Evolutionary conservation across 768 basidiomycete genomes (phyloP).

Genomic region (Suillus americanus): DNA sequence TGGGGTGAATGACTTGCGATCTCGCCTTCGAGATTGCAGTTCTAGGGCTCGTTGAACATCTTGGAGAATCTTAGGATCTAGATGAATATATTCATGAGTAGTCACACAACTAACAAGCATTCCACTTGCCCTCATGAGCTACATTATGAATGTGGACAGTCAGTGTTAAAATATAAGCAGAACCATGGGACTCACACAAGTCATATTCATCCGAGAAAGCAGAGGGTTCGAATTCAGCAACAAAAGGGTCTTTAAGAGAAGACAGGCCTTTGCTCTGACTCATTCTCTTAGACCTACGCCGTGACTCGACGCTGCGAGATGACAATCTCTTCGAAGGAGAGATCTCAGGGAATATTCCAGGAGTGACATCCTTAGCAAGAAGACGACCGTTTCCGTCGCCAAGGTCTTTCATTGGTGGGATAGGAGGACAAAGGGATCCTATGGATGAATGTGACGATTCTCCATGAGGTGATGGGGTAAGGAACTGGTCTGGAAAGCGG

Average conservation of each 20-base stretch:
- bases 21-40: conserved; percentile 73
- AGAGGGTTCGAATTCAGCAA: conserved; percentile 37
- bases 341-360: conserved; percentile 3
- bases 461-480: conserved; percentile 22
- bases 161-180: conserved; percentile 12
- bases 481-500: conserved; percentile 34
- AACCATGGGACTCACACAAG: conserved; percentile 51
- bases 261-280: conserved; percentile 16
- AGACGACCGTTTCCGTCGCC: conserved; percentile 20
- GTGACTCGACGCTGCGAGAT: conserved; percentile 17
- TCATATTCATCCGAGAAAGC: conserved; percentile 78
- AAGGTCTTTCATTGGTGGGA: conserved; percentile 13
- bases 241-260: conserved; percentile 25
- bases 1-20: conserved; percentile 40
- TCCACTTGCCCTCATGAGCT: conserved; percentile 74
- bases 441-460: conserved; percentile 33
- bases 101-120: conserved; percentile 5
- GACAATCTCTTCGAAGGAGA: conserved; percentile 17
- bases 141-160: conserved; percentile 3
- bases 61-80: conserved; percentile 79
- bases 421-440: conserved; percentile 16
- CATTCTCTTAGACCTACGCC: conserved; percentile 18
- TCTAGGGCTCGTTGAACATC: conserved; percentile 77
- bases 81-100: conserved; percentile 13
- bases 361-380: conserved; percentile 18